A percentile compares a stretch with the other conserved stretches of the same genome.
These are phyloP conservation scores for Penicillium oxalicum DNA, from an alignment of 2,329 filamentous ascomycete genomes.

Conservation along the genomic window DNA sequence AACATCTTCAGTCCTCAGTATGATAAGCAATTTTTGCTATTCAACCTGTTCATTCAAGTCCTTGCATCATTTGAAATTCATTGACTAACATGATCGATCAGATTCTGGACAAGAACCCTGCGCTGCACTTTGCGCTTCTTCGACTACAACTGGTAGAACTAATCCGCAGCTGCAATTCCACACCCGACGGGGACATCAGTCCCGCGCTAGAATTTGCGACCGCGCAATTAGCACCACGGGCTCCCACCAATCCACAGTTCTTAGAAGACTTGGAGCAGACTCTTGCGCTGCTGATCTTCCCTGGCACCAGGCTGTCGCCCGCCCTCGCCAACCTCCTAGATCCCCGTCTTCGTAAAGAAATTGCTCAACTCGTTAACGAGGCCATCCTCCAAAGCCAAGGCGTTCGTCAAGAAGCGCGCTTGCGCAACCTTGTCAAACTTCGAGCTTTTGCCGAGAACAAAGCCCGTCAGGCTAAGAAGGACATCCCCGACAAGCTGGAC, in stretches of 20 bases:
- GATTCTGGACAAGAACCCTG: conserved; percentile 79
- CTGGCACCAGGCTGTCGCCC: conserved; percentile 69
- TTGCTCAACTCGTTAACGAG: conserved; percentile 85
- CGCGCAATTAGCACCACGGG: conserved; percentile 77
- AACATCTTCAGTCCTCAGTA: conserved; percentile 77
- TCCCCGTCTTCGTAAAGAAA: conserved; percentile 69
- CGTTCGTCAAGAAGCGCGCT: conserved; percentile 69
- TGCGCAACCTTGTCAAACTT: conserved; percentile 73
- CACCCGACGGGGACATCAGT: conserved; percentile 64
- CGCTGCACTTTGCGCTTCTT: conserved; percentile 82
- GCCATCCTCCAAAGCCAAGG: conserved; percentile 73
- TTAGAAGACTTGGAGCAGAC: conserved; percentile 83
- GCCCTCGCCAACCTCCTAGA: conserved; percentile 71
- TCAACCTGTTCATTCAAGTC: conserved; percentile 7
- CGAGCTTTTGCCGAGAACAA: conserved; percentile 74
- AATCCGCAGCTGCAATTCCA: conserved; percentile 68
- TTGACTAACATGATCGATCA: conserved; percentile 39
- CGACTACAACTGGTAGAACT: conserved; percentile 90
- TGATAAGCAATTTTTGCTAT: conserved; percentile 53
- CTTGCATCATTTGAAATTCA: conserved; percentile 7
- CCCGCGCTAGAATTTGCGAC: conserved; percentile 83
- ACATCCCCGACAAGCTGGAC: conserved; percentile 42
- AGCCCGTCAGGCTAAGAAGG: conserved; percentile 43
- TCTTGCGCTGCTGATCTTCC: conserved; percentile 86
- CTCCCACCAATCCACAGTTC: conserved; percentile 73